Base-by-base conservation (phyloP, 2,329 filamentous ascomycete species). In the Colletotrichum sp. region DNA sequence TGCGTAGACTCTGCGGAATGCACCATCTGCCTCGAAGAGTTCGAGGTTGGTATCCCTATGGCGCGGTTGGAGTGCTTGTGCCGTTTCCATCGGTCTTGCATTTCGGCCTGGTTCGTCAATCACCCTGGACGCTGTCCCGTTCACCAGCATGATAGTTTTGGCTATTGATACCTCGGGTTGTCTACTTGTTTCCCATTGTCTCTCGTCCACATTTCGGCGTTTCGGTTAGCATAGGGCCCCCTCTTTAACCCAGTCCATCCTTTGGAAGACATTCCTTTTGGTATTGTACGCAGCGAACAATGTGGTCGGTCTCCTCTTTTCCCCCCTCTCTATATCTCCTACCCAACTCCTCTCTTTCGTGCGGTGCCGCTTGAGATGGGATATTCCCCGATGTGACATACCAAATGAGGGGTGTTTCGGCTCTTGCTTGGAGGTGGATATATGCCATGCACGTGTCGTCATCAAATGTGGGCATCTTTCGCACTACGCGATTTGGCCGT, bases 11-110 rank as follows among this genome's bases (percentile, higher is more conserved):
- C 91, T 74, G 92, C 91, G 5, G 92, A 94, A 83, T 93, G 92
- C 81, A 93, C 91, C 7, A 93, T 94, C 67, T 94, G 92, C 78
- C 85, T 94, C 4, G 92, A 93, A 79, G 92, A 93, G 81, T 93
- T 93, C 76, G 88, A 91, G 74, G 90, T 90, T 1, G 92, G 92
- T 3, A 88, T 90, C 32, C 83, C 87, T 30, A 93, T 94, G 92
- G 92, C 90, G n/a, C 86, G 92, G 59, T 83, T 94, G 64, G 92
- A 93, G 83, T 94, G 92, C 79, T 86, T 94, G 30, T 94, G 92
- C 81, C 88, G 91, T 21, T 94, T 93, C 79, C 92, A 94, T 80
- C 83, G 87, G 60, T 82, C 84, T 24, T 94, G 92, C 81, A 93
- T 93, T 77, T 85, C 86, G 48, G 88, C 89, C 9, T 94, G 92